These are phyloP conservation scores for Parachaetomium inaequale DNA, from an alignment of 495 filamentous ascomycete species.

Conservation along the genomic window DNA sequence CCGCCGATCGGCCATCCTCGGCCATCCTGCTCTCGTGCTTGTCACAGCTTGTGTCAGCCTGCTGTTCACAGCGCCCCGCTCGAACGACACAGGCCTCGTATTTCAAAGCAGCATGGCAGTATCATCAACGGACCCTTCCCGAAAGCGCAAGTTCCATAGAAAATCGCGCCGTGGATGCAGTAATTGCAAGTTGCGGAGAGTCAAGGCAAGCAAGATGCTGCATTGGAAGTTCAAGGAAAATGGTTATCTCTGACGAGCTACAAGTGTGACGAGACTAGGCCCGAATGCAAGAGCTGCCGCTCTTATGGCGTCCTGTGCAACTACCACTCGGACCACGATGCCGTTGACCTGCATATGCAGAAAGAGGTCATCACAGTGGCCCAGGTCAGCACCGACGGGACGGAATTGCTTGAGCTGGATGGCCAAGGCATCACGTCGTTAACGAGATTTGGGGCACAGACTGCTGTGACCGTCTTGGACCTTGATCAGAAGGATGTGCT, in stretches of 20 bases:
- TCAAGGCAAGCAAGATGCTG: background rate
- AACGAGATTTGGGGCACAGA: background rate
- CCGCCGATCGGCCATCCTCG: background rate
- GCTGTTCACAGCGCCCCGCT: background rate
- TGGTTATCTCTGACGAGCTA: background rate
- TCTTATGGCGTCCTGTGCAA: background rate
- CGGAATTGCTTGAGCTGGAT: background rate
- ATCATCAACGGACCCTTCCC: background rate
- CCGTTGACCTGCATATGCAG: background rate
- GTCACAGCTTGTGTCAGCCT: background rate
- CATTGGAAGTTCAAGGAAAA: background rate
- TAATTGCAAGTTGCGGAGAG: conserved; percentile 4
- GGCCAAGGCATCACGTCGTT: background rate
- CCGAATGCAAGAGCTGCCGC: background rate
- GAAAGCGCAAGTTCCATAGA: conserved; percentile 2
- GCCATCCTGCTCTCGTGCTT: background rate
- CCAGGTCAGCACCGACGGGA: background rate
- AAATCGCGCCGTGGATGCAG: background rate
- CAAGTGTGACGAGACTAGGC: background rate
- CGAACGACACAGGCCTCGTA: too few relatives aligned
- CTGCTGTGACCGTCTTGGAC: background rate
- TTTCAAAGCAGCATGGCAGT: background rate
- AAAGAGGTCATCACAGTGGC: background rate
- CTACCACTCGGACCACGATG: background rate
- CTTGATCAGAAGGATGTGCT: background rate